Conservation (phyloP, 169 alveolate genomes). For the Eimeria acervulina region DNA sequence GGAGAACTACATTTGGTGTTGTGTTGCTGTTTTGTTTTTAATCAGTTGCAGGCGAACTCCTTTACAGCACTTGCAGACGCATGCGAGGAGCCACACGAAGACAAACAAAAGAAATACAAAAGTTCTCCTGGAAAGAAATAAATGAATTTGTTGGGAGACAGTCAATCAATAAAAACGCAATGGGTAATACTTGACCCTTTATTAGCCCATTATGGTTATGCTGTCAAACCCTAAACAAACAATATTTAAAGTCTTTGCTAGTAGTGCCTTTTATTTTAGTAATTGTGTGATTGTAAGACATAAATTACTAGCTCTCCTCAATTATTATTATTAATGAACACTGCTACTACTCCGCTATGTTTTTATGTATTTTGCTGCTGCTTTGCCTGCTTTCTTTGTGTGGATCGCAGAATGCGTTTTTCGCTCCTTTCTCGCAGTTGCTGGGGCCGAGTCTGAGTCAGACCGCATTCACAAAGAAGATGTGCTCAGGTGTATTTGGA, state of each 20-base stretch:
- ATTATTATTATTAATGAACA: no score
- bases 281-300: no score
- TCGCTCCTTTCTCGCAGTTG: constrained; percentile 1
- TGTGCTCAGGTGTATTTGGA: constrained; percentile 73
- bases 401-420: constrained; percentile 12
- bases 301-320: no score
- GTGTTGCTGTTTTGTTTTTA: neutral
- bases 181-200: neutral
- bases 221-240: no score
- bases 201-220: no score
- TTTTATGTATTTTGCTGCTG: no score
- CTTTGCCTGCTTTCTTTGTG: neutral
- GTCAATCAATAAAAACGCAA: neutral
- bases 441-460: neutral
- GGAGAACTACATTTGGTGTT: neutral
- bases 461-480: constrained; percentile 61
- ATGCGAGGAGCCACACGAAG: constrained; percentile 30
- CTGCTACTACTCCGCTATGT: no score
- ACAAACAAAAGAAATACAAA: neutral
- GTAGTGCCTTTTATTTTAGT: no score
- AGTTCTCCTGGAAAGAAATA: neutral
- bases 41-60: constrained; percentile 4
- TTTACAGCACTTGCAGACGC: neutral
- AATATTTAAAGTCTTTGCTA: no score
- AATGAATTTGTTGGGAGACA: constrained; percentile 22